These are phyloP conservation scores for Clarireedia paspali DNA, from an alignment of 2,329 filamentous ascomycete species.

Conservation along the genomic window DNA sequence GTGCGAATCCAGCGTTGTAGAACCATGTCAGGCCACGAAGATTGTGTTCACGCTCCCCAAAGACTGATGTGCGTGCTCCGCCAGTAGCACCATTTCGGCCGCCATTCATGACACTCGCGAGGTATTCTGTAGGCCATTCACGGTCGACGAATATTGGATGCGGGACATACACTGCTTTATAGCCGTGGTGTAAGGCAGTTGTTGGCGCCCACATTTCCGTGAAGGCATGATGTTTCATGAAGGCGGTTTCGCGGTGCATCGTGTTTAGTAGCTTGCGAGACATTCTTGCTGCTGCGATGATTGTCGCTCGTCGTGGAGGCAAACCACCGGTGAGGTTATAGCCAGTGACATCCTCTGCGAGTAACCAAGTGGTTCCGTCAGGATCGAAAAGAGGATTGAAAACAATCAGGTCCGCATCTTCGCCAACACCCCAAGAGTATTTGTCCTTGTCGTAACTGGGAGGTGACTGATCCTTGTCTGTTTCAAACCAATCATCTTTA, in stretches of 20 bases:
- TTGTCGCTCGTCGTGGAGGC: conserved; percentile 70
- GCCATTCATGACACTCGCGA: conserved; percentile 73
- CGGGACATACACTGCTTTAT: conserved; percentile 85
- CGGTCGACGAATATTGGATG: conserved; percentile 86
- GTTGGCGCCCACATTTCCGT: conserved; percentile 95
- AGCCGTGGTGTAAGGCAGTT: conserved; percentile 80
- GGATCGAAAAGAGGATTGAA: conserved; percentile 91
- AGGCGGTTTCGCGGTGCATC: conserved; percentile 86
- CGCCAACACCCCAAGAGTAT: conserved; percentile 79
- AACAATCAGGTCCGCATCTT: conserved; percentile 86
- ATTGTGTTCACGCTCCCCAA: conserved; percentile 83
- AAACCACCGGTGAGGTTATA: conserved; percentile 61
- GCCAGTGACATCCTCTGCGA: conserved; percentile 75
- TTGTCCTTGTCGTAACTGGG: conserved; percentile 71
- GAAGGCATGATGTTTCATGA: conserved; percentile 83
- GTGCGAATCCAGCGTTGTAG: conserved; percentile 77
- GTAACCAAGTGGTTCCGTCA: conserved; percentile 75
- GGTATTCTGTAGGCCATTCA: conserved; percentile 72
- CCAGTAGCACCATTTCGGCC: conserved; percentile 68
- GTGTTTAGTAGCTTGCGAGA: conserved; percentile 69
- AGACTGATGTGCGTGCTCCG: conserved; percentile 65
- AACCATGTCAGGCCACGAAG: conserved; percentile 85
- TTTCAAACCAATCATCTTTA: conserved; percentile 62
- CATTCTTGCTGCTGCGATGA: conserved; percentile 82
- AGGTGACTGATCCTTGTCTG: conserved; percentile 65